Conservation (phyloP, 148 eudicot genomes). For the Talinum fruticosum region DNA sequence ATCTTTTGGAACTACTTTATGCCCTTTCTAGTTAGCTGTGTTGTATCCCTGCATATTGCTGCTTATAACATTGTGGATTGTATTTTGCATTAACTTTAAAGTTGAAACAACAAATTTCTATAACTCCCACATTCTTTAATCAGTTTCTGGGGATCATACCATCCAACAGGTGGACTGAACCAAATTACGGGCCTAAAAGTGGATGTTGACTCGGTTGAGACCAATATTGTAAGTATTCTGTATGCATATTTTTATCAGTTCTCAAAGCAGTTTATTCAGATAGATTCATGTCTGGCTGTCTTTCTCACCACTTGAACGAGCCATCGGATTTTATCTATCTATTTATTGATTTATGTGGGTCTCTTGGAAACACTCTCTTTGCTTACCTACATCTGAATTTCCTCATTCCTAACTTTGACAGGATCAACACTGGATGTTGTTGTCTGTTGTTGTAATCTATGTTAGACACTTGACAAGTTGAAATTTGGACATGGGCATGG, state of each 20-base stretch:
- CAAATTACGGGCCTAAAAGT: slow-evolving; percentile 75
- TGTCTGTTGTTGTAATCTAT: not conserved
- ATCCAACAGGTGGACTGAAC: slow-evolving; percentile 63
- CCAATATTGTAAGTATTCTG: slow-evolving; percentile 76
- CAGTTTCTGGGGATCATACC: slow-evolving; percentile 5
- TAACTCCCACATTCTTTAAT: not conserved
- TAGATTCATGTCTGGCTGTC: too few relatives aligned
- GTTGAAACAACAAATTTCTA: not conserved
- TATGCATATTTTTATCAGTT: not conserved
- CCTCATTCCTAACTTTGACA: not conserved
- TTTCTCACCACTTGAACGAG: not conserved
- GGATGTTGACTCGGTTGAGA: slow-evolving; percentile 69
- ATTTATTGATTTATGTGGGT: not conserved
- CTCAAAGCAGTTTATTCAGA: not conserved
- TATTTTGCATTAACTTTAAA: not conserved
- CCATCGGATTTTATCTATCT: not conserved
- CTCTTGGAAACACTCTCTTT: not conserved
- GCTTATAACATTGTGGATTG: not conserved
- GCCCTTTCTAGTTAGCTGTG: not conserved
- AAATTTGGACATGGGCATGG: too few relatives aligned
- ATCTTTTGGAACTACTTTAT: not conserved
- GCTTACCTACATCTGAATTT: not conserved
- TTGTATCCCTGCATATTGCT: not conserved
- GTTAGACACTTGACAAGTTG: too few relatives aligned
- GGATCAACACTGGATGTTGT: not conserved